Percentiles rank a stretch among this genome's conserved stretches.
phyloP scores from a whole-genome alignment of 2,329 filamentous ascomycete species.

The Colletotrichum brevisporum region DNA sequence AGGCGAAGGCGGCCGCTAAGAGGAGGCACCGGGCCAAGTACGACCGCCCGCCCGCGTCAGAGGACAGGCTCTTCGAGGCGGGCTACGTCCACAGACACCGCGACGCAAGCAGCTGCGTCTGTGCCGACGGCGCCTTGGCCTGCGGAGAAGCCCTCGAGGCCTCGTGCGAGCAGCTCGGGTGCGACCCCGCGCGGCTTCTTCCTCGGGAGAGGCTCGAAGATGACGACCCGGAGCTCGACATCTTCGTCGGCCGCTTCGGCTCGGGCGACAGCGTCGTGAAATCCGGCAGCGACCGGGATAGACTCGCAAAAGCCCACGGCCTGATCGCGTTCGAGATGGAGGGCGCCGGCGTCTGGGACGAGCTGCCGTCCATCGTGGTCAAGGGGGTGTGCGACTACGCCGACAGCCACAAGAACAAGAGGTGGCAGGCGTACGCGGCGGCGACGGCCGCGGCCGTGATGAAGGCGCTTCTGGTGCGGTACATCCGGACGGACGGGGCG shows the following conservation, averaged over 20 bases:
- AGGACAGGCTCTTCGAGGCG: conserved; percentile 48
- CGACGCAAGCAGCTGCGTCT: conserved; percentile 19
- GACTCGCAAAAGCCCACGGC: conserved; percentile 44
- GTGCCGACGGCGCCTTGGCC: background rate
- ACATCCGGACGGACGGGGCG: background rate
- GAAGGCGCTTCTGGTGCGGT: background rate
- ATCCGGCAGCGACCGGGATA: conserved; percentile 52
- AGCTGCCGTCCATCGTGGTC: conserved; percentile 53
- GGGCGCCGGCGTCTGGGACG: conserved; percentile 47
- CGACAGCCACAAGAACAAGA: conserved; percentile 56
- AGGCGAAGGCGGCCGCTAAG: conserved; percentile 39
- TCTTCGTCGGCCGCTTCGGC: conserved; percentile 46
- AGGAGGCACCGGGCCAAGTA: conserved; percentile 36
- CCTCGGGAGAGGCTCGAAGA: conserved; percentile 28
- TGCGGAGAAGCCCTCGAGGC: conserved; percentile 44
- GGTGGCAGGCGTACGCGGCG: conserved; percentile 55
- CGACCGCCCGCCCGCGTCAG: conserved; percentile 44
- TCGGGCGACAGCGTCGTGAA: conserved; percentile 58
- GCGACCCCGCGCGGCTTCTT: conserved; percentile 43
- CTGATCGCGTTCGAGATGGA: conserved; percentile 48
- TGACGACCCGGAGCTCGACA: background rate
- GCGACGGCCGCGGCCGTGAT: conserved; percentile 46
- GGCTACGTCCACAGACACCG: conserved; percentile 50
- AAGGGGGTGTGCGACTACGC: conserved; percentile 58
- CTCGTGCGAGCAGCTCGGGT: conserved; percentile 48